Evolutionary conservation across 129 eudicot genomes (phyloP), one percentile per base, ranked within the genome.

Genomic region (Flaveria brownii): DNA sequence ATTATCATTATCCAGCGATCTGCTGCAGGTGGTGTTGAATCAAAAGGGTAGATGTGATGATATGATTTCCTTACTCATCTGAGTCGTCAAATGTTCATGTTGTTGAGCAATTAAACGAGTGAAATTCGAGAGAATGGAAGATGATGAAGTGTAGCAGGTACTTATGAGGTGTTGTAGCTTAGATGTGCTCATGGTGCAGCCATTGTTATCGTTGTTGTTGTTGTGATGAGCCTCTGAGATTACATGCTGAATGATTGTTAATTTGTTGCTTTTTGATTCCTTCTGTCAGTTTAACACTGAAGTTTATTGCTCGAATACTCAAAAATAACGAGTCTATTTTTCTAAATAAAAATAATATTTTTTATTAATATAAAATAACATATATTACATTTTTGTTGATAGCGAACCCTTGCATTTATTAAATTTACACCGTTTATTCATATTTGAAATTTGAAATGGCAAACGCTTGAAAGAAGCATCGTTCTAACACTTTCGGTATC

Each of bases 111-210:
- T 36, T 36, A 5, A 36, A 36, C 7, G 41, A 36, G 41, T 36
- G 41, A 54, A 54, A 54, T 28, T 52, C 47, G 68, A 69, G 39
- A 20, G 79, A 77, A 70, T 51, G 78, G 78, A 55, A 71, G 72
- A 64, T 82, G 85, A 82, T 65, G 79, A 71, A 78, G 26, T 46
- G 72, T 82, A 71, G 68, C 82, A 82, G 82, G 85, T 77, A 82
- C 82, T 77, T 77, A 77, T 39, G 85, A 82, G 75, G 75, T 55
- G 5, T 41, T 6, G 47, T 54, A 28, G 39, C 79, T 50, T 33
- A 30, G 79, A 82, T 45, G 75, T 64, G 77, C 79, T 82, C 85
- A 76, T 82, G 85, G 85, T 82, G 82, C 79, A 77, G 82, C 82
- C 46, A 16, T 30, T n/a, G 13, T 72, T 39, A 20, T 20, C 22